Conservation (phyloP, 148 eudicot species). For the Polygonum aviculare region DNA sequence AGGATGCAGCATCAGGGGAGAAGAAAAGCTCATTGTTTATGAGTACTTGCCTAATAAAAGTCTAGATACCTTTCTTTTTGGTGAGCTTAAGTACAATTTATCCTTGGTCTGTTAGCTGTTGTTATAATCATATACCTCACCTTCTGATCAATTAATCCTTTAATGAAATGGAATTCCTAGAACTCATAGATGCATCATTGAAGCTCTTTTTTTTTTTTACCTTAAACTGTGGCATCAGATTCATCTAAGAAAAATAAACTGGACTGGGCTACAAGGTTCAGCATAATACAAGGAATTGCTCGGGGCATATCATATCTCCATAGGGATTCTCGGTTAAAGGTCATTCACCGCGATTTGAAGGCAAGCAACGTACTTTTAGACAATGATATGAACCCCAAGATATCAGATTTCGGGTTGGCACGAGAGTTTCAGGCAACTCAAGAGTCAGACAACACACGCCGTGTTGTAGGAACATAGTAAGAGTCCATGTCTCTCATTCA, state of each 20-base stretch:
- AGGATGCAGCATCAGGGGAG: constrained; percentile 35
- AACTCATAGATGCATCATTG: too few relatives aligned
- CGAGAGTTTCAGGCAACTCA: background rate
- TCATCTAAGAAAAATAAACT: constrained; percentile 1
- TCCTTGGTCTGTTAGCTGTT: background rate
- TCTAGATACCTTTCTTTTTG: constrained; percentile 29
- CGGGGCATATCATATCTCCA: constrained; percentile 29
- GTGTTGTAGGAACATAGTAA: constrained; percentile 9
- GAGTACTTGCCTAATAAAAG: constrained; percentile 43
- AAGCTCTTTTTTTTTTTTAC: too few relatives aligned
- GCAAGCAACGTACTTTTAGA: constrained; percentile 23
- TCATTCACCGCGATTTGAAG: constrained; percentile 25
- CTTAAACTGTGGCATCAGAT: background rate
- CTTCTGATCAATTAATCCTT: too few relatives aligned
- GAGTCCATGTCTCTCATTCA: background rate
- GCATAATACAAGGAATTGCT: constrained; percentile 22
- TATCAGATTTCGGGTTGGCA: constrained; percentile 13
- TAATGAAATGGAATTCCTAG: too few relatives aligned
- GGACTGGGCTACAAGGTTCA: constrained; percentile 19
- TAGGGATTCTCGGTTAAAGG: constrained; percentile 25
- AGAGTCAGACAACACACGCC: background rate
- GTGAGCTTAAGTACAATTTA: background rate
- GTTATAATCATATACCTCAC: background rate
- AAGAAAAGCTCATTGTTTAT: constrained; percentile 29
- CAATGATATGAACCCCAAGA: constrained; percentile 19